Conservation (phyloP, 441 rosid species). For the Dalechampia spathulata region DNA sequence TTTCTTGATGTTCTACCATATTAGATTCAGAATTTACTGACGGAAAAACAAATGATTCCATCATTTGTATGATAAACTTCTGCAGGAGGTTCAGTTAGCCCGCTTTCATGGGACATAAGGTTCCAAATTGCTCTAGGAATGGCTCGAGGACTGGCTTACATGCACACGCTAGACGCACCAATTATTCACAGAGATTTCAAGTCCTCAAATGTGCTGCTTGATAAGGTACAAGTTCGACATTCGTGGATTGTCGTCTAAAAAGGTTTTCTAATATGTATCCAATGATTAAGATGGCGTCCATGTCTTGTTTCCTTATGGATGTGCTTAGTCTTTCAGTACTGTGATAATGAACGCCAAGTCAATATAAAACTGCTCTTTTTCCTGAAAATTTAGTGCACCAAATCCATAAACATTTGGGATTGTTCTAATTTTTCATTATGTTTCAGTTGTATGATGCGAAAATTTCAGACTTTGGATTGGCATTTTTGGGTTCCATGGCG, state of each 20-base stretch:
- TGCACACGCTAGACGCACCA: constrained; percentile 52
- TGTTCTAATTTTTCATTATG: neutral
- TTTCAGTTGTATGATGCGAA: constrained; percentile 49
- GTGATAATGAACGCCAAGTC: too few relatives aligned
- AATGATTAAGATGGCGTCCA: neutral
- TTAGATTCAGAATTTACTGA: neutral
- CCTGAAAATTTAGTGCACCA: neutral
- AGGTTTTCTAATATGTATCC: neutral
- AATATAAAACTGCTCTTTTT: neutral
- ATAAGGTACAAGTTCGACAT: constrained; percentile 27
- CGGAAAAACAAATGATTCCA: neutral
- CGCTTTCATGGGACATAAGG: constrained; percentile 48
- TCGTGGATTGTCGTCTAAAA: neutral
- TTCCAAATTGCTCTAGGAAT: constrained; percentile 57
- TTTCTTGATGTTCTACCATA: neutral
- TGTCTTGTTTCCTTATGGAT: neutral
- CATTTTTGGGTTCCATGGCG: constrained; percentile 44
- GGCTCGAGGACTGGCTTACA: constrained; percentile 50
- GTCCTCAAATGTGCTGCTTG: constrained; percentile 71
- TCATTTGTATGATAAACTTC: constrained; percentile 1
- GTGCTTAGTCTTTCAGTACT: neutral
- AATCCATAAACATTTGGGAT: neutral
- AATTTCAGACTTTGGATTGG: constrained; percentile 66
- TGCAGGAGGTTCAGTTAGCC: constrained; percentile 51
- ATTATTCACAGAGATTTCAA: constrained; percentile 71